Base-by-base conservation (phyloP, 2,329 filamentous ascomycete species). In the Endothia cerciana region DNA sequence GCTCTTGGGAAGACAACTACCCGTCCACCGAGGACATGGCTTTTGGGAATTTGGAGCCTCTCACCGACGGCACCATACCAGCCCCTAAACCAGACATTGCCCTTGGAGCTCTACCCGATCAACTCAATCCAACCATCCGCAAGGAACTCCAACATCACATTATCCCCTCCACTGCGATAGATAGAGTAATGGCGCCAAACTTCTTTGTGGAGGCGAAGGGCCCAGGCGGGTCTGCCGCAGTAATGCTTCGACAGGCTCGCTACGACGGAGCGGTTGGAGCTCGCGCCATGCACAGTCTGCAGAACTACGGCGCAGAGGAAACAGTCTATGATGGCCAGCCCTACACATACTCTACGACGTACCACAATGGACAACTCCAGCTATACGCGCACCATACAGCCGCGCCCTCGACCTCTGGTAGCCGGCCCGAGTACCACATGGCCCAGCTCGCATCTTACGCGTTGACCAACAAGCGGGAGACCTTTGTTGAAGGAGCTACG, bases 141-240 rank as follows among this genome's bases (percentile, higher is more conserved):
- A 60, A 69, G 40, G 63, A 72, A 41, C 73, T 77, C 36, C 63
- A 57, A 17, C 19, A 59, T 45, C 68, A 72, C 43, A 74, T 79
- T 51, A 68, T 78, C 40, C 78, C 78, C 19, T 76, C 74, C 4
- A 75, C 71, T 36, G 69, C 71, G 60, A 40, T 62, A 25, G 68
- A 72, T 61, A 72, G 71, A 66, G 77, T 77, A 0, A 65, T 77
- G 10, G 73, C 69, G 40, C 78, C 78, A 5, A 81, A 82, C 70
- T 78, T 81, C 64, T 81, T 82, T 65, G 28, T 81, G 1, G 77
- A 77, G 60, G 75, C 70, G 0, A 81, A 81, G 66, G 76, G 75
- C 1, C 77, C 75, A 15, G 64, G 75, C 64, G 75, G 76, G 3
- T 71, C 67, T 53, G 7, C 60, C 6, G 72, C 64, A 6, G 76